These are phyloP conservation scores for Oemleria cerasiformis DNA, from an alignment of 306 rosid genomes.

Conservation along the genomic window DNA sequence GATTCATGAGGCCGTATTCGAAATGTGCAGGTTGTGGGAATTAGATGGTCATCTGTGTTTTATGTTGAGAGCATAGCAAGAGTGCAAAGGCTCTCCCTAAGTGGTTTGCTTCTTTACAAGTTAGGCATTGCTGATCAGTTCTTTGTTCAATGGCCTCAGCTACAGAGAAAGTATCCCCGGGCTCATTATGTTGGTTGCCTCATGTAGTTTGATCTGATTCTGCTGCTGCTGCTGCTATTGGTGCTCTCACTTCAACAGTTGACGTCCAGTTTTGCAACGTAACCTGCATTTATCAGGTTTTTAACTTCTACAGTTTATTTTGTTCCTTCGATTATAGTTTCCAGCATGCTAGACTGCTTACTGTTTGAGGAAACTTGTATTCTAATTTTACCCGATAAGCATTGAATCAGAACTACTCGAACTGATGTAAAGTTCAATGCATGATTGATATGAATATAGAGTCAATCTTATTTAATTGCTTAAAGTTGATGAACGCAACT, in stretches of 20 bases:
- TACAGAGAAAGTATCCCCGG: constrained; percentile 62
- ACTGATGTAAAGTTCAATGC: not conserved
- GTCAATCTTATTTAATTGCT: not conserved
- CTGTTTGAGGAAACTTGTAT: constrained; percentile 1
- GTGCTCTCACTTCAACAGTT: not conserved
- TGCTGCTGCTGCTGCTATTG: not conserved
- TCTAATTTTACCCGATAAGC: not conserved
- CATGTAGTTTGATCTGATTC: constrained; percentile 51
- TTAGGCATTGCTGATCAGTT: constrained; percentile 73
- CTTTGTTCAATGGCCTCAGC: constrained; percentile 93
- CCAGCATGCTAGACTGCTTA: not conserved
- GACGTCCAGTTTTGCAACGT: constrained; percentile 1
- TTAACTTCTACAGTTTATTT: not conserved
- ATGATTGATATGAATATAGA: not conserved
- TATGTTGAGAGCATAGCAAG: constrained; percentile 97
- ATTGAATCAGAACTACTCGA: not conserved
- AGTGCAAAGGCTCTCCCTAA: constrained; percentile 82
- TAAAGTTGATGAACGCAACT: constrained; percentile 1
- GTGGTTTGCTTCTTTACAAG: constrained; percentile 87
- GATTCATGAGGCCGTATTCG: constrained; percentile 22
- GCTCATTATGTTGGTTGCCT: constrained; percentile 86
- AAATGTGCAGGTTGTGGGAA: constrained; percentile 54
- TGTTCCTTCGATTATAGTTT: not conserved
- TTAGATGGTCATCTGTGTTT: constrained; percentile 85
- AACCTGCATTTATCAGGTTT: not conserved